Evolutionary conservation across 2,329 filamentous ascomycete genomes (phyloP), one percentile per base, ranked within the genome.

Genomic region (Diaporthe eres): DNA sequence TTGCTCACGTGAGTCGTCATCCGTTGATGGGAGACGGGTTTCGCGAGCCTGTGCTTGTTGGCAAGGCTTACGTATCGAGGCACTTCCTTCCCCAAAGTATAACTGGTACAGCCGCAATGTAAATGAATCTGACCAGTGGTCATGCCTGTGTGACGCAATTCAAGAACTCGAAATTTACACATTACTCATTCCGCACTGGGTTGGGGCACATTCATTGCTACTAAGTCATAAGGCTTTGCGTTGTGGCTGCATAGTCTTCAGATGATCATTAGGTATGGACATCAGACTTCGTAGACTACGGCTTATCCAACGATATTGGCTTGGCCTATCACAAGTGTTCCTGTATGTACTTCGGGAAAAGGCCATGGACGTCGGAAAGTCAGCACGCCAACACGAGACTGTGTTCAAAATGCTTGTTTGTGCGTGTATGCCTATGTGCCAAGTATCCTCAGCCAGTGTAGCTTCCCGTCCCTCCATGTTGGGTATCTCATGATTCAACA

Each of bases 401-500:
- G n/a, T 49, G 15, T 31, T 10, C 65, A 25, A 55, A 55, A 55
- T 55, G 34, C 49, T 22, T 42, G n/a, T 68, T 37, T 42, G 34
- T 42, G 49, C 31, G 3, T 39, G n/a, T 42, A 47, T 70, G 39
- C 65, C 25, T 70, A 28, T 28, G 15, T 6, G 22, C 34, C 7
- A 28, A 8, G n/a, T n/a, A 19, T 70, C n/a, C 31, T 55, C 47
- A 12, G 49, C 49, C 31, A 28, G 5, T 12, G 37, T 55, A 42
- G 42, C n/a, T 28, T 22, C 49, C 13, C 37, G 28, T 28, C 28
- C 17, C 49, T 42, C 13, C 34, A 25, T 70, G 49, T 70, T 70
- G 65, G 63, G 72, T 74, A 74, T 74, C 61, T 71, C 31, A 67
- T 71, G 42, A n/a, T 49, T 55, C 39, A 60, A 72, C 37, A 42